Evolutionary conservation across 2,329 filamentous ascomycete genomes (phyloP).

Genomic region (Cercospora zeina): DNA sequence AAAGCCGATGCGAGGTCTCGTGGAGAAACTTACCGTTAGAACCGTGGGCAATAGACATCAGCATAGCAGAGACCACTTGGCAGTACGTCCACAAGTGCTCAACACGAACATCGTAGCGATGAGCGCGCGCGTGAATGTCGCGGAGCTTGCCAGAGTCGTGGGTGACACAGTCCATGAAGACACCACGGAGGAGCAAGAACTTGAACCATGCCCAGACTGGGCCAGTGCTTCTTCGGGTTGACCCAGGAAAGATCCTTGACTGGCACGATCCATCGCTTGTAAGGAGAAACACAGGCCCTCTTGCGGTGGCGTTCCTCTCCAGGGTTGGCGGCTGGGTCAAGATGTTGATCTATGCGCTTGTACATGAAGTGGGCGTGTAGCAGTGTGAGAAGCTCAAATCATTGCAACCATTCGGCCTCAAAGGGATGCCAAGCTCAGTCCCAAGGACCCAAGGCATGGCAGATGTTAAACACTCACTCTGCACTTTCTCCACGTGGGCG

Average conservation of each 20-base stretch:
- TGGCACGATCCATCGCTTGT: conserved; percentile 39
- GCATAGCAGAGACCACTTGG: conserved; percentile 66
- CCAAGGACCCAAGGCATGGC: too few species aligned
- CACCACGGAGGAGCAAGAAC: conserved; percentile 30
- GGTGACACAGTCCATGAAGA: conserved; percentile 31
- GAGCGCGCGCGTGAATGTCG: conserved; percentile 53
- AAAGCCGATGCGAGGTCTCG: too few species aligned
- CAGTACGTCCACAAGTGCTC: conserved; percentile 66
- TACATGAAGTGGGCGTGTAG: background rate
- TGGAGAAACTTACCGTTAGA: conserved; percentile 48
- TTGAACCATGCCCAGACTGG: too few species aligned
- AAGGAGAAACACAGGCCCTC: background rate
- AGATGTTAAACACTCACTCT: background rate
- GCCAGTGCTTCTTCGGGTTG: conserved; percentile 24
- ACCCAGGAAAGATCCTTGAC: conserved; percentile 35
- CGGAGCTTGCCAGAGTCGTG: conserved; percentile 30
- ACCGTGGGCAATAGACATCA: conserved; percentile 68
- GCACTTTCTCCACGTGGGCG: background rate
- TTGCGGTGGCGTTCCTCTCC: background rate
- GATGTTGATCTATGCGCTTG: background rate
- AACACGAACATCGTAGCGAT: conserved; percentile 61
- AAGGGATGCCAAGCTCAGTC: background rate
- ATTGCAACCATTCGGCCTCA: background rate
- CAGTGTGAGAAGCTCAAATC: background rate
- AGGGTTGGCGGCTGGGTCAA: conserved; percentile 8